Conservation (phyloP, 1,284 basidiomycete species). For the Erythrobasidium hasegawianum region DNA sequence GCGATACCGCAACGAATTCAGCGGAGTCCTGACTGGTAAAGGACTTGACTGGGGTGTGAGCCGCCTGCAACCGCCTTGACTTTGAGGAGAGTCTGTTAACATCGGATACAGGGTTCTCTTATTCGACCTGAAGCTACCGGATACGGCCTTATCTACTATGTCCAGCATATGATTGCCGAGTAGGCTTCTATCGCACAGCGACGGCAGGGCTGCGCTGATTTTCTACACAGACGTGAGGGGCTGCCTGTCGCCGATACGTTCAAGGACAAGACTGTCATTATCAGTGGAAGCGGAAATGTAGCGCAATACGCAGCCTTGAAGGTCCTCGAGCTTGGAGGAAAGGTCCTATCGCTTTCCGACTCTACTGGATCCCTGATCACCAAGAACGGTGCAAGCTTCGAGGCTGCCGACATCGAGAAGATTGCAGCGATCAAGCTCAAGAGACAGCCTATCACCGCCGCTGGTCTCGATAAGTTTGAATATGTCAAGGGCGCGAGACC, state of each 20-base stretch:
- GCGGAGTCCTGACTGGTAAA: slow-evolving; percentile 74
- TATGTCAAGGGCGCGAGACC: slow-evolving; percentile 68
- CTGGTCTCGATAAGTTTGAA: slow-evolving; percentile 55
- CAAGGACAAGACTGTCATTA: slow-evolving; percentile 61
- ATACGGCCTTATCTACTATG: slow-evolving; percentile 75
- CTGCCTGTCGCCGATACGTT: slow-evolving; percentile 47
- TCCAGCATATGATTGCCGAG: slow-evolving; percentile 59
- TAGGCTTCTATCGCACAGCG: background rate
- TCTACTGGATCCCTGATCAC: slow-evolving; percentile 69
- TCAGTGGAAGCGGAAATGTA: slow-evolving; percentile 57
- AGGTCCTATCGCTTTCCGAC: slow-evolving; percentile 72
- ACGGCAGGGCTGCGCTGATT: background rate
- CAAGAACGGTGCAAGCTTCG: slow-evolving; percentile 57
- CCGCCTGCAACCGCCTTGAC: slow-evolving; percentile 37
- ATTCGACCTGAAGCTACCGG: slow-evolving; percentile 63
- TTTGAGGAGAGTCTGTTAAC: slow-evolving; percentile 19
- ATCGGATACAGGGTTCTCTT: slow-evolving; percentile 57
- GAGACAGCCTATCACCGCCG: slow-evolving; percentile 58
- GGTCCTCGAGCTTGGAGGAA: slow-evolving; percentile 71
- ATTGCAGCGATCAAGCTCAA: slow-evolving; percentile 64
- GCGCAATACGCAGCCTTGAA: slow-evolving; percentile 67
- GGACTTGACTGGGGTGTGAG: slow-evolving; percentile 62
- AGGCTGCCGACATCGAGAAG: slow-evolving; percentile 58
- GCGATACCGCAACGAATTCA: slow-evolving; percentile 68
- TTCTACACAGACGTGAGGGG: slow-evolving; percentile 12